phyloP scores from a whole-genome alignment of 2,329 filamentous ascomycete genomes.

The Colletotrichum brevisporum region DNA sequence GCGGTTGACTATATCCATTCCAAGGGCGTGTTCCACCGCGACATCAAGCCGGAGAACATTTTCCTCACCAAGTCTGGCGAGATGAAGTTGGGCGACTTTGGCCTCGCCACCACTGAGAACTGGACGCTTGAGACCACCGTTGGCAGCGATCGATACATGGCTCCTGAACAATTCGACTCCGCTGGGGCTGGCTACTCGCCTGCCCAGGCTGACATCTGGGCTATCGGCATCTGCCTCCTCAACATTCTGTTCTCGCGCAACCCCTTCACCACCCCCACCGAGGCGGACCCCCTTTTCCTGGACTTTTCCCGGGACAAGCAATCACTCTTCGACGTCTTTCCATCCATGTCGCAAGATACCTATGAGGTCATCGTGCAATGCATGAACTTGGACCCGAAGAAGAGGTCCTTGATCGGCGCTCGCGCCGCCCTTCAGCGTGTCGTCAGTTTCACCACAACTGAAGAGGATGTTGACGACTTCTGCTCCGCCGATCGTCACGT shows the following conservation, averaged over 20 bases:
- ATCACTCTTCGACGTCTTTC: constrained; percentile 97
- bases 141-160: constrained; percentile 99
- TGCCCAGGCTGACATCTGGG: constrained; percentile 95
- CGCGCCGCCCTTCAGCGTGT: constrained; percentile 84
- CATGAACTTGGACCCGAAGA: constrained; percentile 90
- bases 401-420: constrained; percentile 84
- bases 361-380: constrained; percentile 94
- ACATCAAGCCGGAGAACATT: constrained; percentile 99
- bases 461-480: constrained; percentile 94
- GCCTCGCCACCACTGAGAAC: constrained; percentile 87
- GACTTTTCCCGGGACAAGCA: constrained; percentile 96
- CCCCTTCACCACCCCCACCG: constrained; percentile 91
- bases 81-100: constrained; percentile 98
- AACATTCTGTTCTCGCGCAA: constrained; percentile 98
- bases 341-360: constrained; percentile 98
- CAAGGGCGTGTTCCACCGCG: constrained; percentile 93
- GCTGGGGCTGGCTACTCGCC: constrained; percentile 90
- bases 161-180: constrained; percentile 96
- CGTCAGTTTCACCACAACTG: constrained; percentile 92
- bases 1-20: constrained; percentile 92
- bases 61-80: constrained; percentile 88
- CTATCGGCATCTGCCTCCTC: constrained; percentile 94
- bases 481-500: constrained; percentile 85
- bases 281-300: constrained; percentile 91
- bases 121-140: constrained; percentile 96